Evolutionary conservation across 2,329 filamentous ascomycete genomes (phyloP).

Genomic region (Triangularia verruculosa): DNA sequence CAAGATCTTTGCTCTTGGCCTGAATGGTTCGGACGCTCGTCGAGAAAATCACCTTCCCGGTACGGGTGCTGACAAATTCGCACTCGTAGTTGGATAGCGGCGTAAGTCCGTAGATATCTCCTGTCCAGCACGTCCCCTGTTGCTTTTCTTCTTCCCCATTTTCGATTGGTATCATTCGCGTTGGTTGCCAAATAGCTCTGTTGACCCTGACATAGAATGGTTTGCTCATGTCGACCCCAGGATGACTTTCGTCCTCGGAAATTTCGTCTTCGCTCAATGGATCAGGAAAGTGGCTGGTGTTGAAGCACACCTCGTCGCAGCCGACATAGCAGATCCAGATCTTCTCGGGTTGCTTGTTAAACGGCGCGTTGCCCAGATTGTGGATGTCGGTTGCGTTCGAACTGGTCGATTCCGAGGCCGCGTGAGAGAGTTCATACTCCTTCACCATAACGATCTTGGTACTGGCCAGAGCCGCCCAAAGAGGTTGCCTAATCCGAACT

Average conservation of each 20-base stretch:
- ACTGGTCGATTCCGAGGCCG: slow-evolving; percentile 68
- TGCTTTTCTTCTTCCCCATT: slow-evolving; percentile 35
- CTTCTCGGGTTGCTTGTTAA: slow-evolving; percentile 65
- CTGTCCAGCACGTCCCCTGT: slow-evolving; percentile 61
- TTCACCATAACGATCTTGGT: slow-evolving; percentile 96
- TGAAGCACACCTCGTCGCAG: slow-evolving; percentile 74
- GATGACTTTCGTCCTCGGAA: slow-evolving; percentile 36
- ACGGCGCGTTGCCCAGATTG: slow-evolving; percentile 72
- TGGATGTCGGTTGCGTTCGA: slow-evolving; percentile 74
- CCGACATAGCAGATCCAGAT: slow-evolving; percentile 82
- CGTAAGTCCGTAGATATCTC: slow-evolving; percentile 66
- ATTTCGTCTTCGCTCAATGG: slow-evolving; percentile 36
- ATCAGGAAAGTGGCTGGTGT: slow-evolving; percentile 62
- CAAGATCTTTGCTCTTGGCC: slow-evolving; percentile 43
- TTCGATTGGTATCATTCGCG: slow-evolving; percentile 59
- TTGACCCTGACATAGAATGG: slow-evolving; percentile 79
- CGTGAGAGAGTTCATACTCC: slow-evolving; percentile 80
- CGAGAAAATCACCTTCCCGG: slow-evolving; percentile 65
- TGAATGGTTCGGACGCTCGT: slow-evolving; percentile 66
- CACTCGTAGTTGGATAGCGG: slow-evolving; percentile 74
- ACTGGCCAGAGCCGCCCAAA: slow-evolving; percentile 92
- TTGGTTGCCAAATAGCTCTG: slow-evolving; percentile 75
- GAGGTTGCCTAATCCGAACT: slow-evolving; percentile 83
- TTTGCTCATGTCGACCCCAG: slow-evolving; percentile 64
- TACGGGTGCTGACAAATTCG: slow-evolving; percentile 69